Percentiles rank a stretch among this genome's conserved stretches.
Evolutionary conservation across 768 basidiomycete genomes (phyloP).

Genomic region (Boletus barrowsii): DNA sequence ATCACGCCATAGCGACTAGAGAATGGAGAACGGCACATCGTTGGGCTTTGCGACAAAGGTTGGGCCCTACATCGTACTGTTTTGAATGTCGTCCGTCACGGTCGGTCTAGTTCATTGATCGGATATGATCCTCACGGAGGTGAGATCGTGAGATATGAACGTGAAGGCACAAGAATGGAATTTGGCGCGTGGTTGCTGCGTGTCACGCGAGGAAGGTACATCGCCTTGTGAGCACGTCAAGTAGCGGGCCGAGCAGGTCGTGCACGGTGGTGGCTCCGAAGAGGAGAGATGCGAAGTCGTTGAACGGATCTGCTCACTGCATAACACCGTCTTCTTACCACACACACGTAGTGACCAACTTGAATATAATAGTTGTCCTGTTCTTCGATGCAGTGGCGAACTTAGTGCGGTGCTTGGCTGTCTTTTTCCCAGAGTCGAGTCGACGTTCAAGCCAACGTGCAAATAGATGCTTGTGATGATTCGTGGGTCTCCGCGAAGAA

Average conservation of each 20-base stretch:
- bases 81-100: no score
- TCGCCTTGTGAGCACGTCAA: no score
- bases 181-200: constrained; percentile 7
- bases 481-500: constrained; percentile 6
- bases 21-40: constrained; percentile 3
- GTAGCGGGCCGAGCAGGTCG: no score
- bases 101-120: not conserved
- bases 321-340: no score
- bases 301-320: not conserved
- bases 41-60: constrained; percentile 13
- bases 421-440: constrained; percentile 8
- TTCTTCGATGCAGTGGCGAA: not conserved
- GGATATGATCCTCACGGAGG: constrained; percentile 20
- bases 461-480: no score
- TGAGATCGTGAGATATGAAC: constrained; percentile 11
- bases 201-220: constrained; percentile 1
- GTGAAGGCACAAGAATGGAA: constrained; percentile 19
- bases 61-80: not conserved
- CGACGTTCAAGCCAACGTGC: constrained; percentile 1
- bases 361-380: not conserved
- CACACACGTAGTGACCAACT: not conserved
- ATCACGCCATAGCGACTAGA: constrained; percentile 8
- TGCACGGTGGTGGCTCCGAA: not conserved
- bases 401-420: not conserved
- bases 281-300: not conserved